A percentile compares a stretch with the other conserved stretches of the same genome.
These are phyloP conservation scores for Vararia minispora DNA, from an alignment of 768 basidiomycete species.

Conservation along the genomic window DNA sequence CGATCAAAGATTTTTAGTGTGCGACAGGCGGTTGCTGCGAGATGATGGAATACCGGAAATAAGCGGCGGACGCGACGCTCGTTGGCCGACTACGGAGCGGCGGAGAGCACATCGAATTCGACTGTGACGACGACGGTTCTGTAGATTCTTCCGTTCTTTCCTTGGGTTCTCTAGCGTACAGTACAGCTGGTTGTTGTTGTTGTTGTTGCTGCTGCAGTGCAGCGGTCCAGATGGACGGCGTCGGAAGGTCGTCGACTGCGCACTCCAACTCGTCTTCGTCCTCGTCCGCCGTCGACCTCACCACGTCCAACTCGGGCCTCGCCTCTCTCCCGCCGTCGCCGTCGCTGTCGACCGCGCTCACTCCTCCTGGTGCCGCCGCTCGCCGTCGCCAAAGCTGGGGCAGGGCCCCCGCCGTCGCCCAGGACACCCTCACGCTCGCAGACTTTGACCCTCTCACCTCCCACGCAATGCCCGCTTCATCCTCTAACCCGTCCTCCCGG, in stretches of 20 bases:
- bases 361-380: slow-evolving; percentile 20
- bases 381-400: slow-evolving; percentile 55
- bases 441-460: slow-evolving; percentile 16
- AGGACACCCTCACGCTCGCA: slow-evolving; percentile 37
- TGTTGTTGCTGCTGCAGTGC: too few species aligned
- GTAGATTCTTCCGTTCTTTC: too few species aligned
- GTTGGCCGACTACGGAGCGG: too few species aligned
- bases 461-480: slow-evolving; percentile 16
- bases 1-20: too few species aligned
- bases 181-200: too few species aligned
- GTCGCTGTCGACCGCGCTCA: slow-evolving; percentile 26
- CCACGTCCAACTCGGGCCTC: slow-evolving; percentile 34
- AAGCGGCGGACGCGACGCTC: too few species aligned
- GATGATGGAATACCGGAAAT: too few species aligned
- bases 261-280: slow-evolving; percentile 25
- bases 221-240: background rate
- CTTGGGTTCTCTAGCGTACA: too few species aligned
- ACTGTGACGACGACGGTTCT: too few species aligned
- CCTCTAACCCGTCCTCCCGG: slow-evolving; percentile 14
- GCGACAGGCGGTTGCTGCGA: too few species aligned
- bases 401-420: slow-evolving; percentile 29
- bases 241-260: background rate
- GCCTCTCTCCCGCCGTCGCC: slow-evolving; percentile 40
- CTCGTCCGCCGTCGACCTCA: slow-evolving; percentile 46
- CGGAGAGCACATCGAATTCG: too few species aligned